phyloP scores from a whole-genome alignment of 257 asterid genomes.

The Ophiorrhiza pumila region DNA sequence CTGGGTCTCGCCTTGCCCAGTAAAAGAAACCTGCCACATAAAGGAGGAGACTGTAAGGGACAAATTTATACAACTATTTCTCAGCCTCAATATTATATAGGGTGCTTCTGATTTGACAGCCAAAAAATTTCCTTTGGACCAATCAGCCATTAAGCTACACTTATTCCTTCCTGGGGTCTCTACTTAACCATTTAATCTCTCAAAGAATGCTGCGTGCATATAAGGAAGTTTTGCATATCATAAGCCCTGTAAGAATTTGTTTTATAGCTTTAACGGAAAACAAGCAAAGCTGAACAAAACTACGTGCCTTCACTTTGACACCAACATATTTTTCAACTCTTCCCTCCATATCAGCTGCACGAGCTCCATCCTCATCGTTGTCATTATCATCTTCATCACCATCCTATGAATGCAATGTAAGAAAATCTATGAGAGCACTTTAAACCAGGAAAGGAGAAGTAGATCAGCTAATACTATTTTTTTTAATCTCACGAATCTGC shows the following conservation, averaged over 20 bases:
- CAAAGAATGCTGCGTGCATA: neutral
- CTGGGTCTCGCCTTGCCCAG: constrained; percentile 98
- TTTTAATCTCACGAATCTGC: neutral
- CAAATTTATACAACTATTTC: neutral
- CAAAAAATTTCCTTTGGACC: neutral
- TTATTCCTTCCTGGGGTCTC: neutral
- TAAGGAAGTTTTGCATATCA: neutral
- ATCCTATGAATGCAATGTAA: constrained; percentile 46
- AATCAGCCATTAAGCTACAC: neutral
- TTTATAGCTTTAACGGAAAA: neutral
- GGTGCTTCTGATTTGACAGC: neutral
- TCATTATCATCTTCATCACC: constrained; percentile 69
- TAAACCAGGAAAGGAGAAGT: neutral
- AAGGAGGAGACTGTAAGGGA: constrained; percentile 4
- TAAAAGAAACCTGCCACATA: constrained; percentile 77
- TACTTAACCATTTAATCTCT: neutral
- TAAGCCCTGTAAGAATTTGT: neutral
- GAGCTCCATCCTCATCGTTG: constrained; percentile 84
- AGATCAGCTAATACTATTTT: neutral
- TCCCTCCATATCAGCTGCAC: constrained; percentile 65
- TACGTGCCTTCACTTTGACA: constrained; percentile 92
- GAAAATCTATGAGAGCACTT: neutral
- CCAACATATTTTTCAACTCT: constrained; percentile 95
- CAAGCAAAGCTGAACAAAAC: neutral
- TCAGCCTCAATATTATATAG: neutral